phyloP scores from a whole-genome alignment of 2,329 filamentous ascomycete species.

The Calonectria hawksworthii region DNA sequence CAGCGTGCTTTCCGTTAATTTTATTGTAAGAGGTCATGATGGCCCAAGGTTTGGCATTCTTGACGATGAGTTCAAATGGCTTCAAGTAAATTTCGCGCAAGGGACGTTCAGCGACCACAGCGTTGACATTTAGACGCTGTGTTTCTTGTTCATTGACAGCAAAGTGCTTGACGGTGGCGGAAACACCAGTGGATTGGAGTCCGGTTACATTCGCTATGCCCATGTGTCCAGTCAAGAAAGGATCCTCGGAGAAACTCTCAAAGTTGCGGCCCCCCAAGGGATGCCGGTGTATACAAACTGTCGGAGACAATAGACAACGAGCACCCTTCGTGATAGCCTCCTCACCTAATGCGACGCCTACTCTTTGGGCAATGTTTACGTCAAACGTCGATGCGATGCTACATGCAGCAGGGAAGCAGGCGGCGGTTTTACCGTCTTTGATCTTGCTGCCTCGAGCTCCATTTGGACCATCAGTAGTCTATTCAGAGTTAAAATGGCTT shows the following conservation, averaged over 20 bases:
- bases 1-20: slow-evolving; percentile 55
- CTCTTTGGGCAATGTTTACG: not conserved
- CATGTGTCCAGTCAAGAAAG: not conserved
- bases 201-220: not conserved
- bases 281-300: not conserved
- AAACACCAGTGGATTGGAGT: slow-evolving; percentile 40
- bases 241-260: slow-evolving; percentile 3
- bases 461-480: not conserved
- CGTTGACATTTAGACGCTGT: slow-evolving; percentile 20
- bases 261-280: not conserved
- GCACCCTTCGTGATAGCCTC: not conserved
- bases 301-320: not conserved
- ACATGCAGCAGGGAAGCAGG: not conserved
- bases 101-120: slow-evolving; percentile 23
- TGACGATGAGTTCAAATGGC: slow-evolving; percentile 54
- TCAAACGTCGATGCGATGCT: not conserved
- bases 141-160: slow-evolving; percentile 51
- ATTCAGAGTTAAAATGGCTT: too few species aligned
- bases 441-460: not conserved
- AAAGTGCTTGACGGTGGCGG: slow-evolving; percentile 27
- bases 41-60: slow-evolving; percentile 52
- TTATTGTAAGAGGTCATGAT: slow-evolving; percentile 45
- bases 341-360: not conserved
- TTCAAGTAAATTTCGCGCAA: slow-evolving; percentile 43
- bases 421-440: not conserved